Base-by-base conservation (phyloP, 148 eudicot species). In the Persicaria maculosa region DNA sequence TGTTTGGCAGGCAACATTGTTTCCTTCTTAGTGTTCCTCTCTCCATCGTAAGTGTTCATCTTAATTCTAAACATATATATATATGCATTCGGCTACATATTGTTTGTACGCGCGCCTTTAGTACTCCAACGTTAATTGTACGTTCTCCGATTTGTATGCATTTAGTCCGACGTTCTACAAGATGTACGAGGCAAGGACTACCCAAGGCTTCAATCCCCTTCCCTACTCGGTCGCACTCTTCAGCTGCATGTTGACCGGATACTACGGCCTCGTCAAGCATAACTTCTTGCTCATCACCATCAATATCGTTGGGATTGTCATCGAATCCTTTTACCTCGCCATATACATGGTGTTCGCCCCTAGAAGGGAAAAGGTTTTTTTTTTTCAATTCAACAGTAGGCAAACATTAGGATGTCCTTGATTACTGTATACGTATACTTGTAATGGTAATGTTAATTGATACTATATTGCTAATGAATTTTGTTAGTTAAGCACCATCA, bases 1-100 rank as follows among this genome's bases (percentile, higher is more conserved):
- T 36, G 75, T 75, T 62, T 40, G 47, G 47, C 87, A 93, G 97
- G 98, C 43, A 93, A 93, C 81, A 77, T 86, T 5, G 80, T 93
- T 62, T 91, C 97, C 67, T 91, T 91, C 81, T 75, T 87, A 88
- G 98, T 93, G 75, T 91, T 78, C 83, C 91, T 93, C 79, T 86
- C 98, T 76, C 98, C 98, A 54, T 72, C 81, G 97, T 93, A 89
- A 61, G 69, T 40, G 31, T 20, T 54, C 20, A 9, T 19, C 31
- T 4, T 50, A 31, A 31, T 14, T 31, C 16, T 74, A 22, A 22
- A 22, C 25, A 22, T 22, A 20, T 72, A 8, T 11, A 48, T 22
- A 55, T 55, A 55, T 17, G 22, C 22, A 55, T 17, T 2, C 8
- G 17, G 40, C 40, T 31, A 1, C 40, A 31, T 31, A 68, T 7